phyloP scores from a whole-genome alignment of 768 basidiomycete species.

The Leccinum uliginosum region DNA sequence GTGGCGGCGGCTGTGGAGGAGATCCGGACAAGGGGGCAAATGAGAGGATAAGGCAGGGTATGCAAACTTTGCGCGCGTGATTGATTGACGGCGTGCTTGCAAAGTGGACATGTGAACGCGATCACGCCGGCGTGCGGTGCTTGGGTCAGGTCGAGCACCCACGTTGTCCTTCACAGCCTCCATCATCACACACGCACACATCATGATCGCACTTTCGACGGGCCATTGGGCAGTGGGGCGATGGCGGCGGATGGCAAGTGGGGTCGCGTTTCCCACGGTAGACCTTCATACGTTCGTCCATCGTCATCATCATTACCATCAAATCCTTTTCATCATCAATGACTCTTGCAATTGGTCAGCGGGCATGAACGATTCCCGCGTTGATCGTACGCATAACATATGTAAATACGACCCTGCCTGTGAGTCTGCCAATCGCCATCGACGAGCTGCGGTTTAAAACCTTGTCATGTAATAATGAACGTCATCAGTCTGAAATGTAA shows the following conservation, averaged over 20 bases:
- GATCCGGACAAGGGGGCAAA: not conserved
- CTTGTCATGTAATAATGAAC: not conserved
- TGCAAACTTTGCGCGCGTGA: not conserved
- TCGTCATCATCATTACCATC: not conserved
- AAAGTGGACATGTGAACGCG: not conserved
- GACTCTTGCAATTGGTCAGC: not conserved
- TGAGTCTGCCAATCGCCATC: not conserved
- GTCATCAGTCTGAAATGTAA: not conserved
- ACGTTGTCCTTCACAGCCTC: not conserved
- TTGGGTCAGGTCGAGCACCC: not conserved
- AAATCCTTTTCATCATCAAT: not conserved
- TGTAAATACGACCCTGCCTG: not conserved
- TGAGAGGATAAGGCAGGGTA: not conserved
- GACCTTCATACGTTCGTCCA: not conserved
- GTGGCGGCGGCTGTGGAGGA: not conserved
- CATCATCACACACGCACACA: not conserved
- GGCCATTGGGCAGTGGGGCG: not conserved
- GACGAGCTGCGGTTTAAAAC: not conserved
- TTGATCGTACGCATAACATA: not conserved
- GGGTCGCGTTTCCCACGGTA: not conserved
- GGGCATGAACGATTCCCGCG: not conserved
- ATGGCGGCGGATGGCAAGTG: not conserved
- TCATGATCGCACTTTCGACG: not conserved
- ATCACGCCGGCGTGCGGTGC: not conserved
- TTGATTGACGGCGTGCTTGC: not conserved